Evolutionary conservation across 192 early-diverging fungal species (phyloP), one percentile per base, ranked within the genome.

Genomic region (Coemansia sp.): DNA sequence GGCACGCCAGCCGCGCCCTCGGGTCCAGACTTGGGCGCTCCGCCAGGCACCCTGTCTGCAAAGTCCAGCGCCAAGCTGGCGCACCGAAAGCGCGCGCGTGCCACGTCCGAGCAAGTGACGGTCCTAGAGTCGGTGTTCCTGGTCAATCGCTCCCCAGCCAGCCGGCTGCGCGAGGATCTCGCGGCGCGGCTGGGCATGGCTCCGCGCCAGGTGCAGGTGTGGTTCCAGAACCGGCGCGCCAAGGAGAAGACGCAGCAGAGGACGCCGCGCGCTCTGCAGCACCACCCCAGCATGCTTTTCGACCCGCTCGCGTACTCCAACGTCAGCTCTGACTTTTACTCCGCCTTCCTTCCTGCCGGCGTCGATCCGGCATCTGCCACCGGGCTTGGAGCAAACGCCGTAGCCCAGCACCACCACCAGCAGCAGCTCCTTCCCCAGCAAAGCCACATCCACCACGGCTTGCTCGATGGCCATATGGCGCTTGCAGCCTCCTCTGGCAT

Each of bases 171-270:
- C 51, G 83, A 84, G 54, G 83, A 84, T 19, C 75, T 94, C 35
- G 89, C 90, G 3, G 79, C 87, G 20, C 77, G 83, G 6, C 74
- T 94, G 15, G 77, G 81, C 24, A 94, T 94, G 92, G 86, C 87
- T 10, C 87, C 88, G 12, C 84, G 90, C 19, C 85, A 89, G 24
- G 90, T 94, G 22, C 91, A 93, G 64, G 90, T 93, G 41, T 94
- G 93, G 93, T 94, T 94, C 69, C 93, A 94, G 71, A 94, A 94
- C 74, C 77, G 91, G n/a, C 86, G 93, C 27, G 93, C 92, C n/a
- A 94, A 94, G 65, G 87, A 84, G 42, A 91, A 90, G 64, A 79
- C 73, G 38, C 75, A 78, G 65, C 81, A 83, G 57, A 65, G 77
- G 14, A 75, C 64, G 43, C 71, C 79, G 6, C 79, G 79, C 19